Base-by-base conservation (phyloP, 2,329 filamentous ascomycete genomes). In the Aspergillus brasiliensis region DNA sequence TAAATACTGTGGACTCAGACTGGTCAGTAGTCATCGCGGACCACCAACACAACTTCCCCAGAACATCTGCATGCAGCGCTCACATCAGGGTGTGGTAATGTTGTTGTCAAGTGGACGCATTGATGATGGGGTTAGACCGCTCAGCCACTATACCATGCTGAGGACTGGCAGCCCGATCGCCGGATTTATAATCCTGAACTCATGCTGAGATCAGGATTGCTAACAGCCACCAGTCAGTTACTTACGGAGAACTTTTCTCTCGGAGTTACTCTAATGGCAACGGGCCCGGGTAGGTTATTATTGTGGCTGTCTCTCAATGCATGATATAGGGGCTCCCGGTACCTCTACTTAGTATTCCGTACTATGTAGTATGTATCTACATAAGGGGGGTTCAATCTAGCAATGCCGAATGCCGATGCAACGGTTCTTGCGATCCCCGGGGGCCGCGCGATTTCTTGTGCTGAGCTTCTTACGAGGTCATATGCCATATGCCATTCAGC, bases 1-100 rank as follows among this genome's bases (percentile, higher is more conserved):
- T 34, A 34, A 34, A 10, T 34, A 34, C 31, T 34, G 31, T 34
- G 31, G 31, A 34, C n/a, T n/a, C n/a, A n/a, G n/a, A n/a, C 31
- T 34, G 13, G 11, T 34, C 31, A 34, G 31, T 34, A 34, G 31
- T 34, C 11, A 34, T 34, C 2, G 31, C 31, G 31, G 31, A 13
- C 31, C 31, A 34, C 31, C 31, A 34, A 34, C 31, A 34, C 31
- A 42, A 42, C 21, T 28, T 48, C 44, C 44, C 44, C 44, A 48
- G 46, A 27, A 28, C 46, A 48, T 48, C 46, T 49, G 46, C 46
- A 49, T 49, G 46, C 46, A 49, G 46, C 46, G 13, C 25, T 28
- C 23, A 49, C 46, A 52, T 55, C 27, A 46, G 25, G 13, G 42
- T 55, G 52, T 46, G 52, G 52, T 55, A 55, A 55, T 55, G 52